Base-by-base conservation (phyloP, 176 grass and related monocot species). In the Oryza glaberrima region DNA sequence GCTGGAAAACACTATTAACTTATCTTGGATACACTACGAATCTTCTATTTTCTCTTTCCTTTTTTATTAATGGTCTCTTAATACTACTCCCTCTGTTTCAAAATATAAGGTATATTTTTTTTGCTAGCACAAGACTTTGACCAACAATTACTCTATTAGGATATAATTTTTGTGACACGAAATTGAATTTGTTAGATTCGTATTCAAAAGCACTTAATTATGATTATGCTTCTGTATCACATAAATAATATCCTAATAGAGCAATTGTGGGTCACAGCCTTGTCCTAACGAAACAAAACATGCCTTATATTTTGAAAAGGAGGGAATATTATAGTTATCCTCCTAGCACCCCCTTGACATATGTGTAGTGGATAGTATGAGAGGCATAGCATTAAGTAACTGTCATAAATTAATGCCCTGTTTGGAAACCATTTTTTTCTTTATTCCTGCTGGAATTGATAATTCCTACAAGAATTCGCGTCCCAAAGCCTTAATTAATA, bases 301-400 rank as follows among this genome's bases (percentile, higher is more conserved):
- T 0, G 1, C 40, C 40, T 41, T 41, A 41, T 41, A 41, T 41
- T 41, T 41, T 41, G 40, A 41, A 41, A 41, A 41, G 40, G 40
- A 41, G 40, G 7, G 40, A 41, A 1, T 41, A 41, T 41, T 41
- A 41, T 22, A 73, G 25, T 70, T 70, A 9, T 69, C 63, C 23
- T 73, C 9, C 17, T 83, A 11, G 25, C 23, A 65, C 23, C 38
- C 47, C 14, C 35, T 60, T 72, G 28, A 73, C 51, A 82, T 43
- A 43, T n/a, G 68, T 82, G 26, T 82, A 72, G 9, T 20, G n/a
- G 79, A 30, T 82, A 72, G 5, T 36, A 28, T 54, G 30, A 11
- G 30, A 82, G n/a, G 54, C 52, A 65, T 47, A 82, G 54, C 11
- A 19, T 64, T 64, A 45, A 58, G 68, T 56, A 72, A 73, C 20